These are phyloP conservation scores for Fusarium sp. DNA, from an alignment of 2,329 filamentous ascomycete species.

Conservation along the genomic window DNA sequence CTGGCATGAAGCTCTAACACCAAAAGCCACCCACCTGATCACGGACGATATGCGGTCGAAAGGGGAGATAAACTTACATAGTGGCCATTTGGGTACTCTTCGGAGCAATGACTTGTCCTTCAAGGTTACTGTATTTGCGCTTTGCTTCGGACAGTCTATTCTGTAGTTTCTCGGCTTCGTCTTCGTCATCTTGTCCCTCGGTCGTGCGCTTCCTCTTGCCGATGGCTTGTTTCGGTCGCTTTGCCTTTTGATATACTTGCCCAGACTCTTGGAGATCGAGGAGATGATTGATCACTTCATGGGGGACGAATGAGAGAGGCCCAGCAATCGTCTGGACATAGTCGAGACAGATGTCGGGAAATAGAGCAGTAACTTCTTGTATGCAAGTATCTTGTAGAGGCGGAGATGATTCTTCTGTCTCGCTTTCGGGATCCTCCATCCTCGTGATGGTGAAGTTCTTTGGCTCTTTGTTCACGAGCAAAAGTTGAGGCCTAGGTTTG, in stretches of 20 bases:
- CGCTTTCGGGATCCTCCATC: constrained; percentile 13
- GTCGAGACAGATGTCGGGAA: constrained; percentile 57
- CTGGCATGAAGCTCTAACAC: background rate
- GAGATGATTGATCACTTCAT: constrained; percentile 50
- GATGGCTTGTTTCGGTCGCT: constrained; percentile 23
- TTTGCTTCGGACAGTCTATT: constrained; percentile 24
- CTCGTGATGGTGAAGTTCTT: background rate
- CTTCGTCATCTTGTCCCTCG: constrained; percentile 30
- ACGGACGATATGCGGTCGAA: background rate
- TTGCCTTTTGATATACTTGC: constrained; percentile 48
- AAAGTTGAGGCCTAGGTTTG: background rate
- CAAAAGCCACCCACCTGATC: background rate
- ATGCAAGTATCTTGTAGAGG: constrained; percentile 19
- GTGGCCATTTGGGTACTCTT: background rate
- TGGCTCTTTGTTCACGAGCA: background rate
- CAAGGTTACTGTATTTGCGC: constrained; percentile 15
- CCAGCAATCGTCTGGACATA: constrained; percentile 47
- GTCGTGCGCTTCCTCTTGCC: constrained; percentile 56
- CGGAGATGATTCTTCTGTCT: background rate
- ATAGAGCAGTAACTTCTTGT: constrained; percentile 43
- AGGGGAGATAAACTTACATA: constrained; percentile 16
- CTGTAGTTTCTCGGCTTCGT: background rate
- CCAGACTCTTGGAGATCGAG: constrained; percentile 54
- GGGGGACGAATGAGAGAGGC: constrained; percentile 43
- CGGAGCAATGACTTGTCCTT: background rate